Conservation (phyloP, 78 protist species). For the Parvularia atlantis region DNA sequence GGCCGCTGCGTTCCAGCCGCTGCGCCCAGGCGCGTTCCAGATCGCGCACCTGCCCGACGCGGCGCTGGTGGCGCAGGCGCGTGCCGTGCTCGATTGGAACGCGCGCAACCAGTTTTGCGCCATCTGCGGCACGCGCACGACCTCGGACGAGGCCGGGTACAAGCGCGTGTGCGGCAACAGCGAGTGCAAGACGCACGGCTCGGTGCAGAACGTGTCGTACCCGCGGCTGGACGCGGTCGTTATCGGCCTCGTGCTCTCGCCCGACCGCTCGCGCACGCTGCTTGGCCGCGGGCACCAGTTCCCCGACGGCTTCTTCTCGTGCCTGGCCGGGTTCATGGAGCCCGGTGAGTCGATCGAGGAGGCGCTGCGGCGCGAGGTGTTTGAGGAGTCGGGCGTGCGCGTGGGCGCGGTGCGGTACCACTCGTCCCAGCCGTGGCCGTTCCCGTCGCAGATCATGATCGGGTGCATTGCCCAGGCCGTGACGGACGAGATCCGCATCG, state of each 20-base stretch:
- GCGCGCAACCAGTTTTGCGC: neutral
- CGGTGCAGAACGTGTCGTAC: too few relatives aligned
- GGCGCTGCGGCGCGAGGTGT: slow-evolving; percentile 19
- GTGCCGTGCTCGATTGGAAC: slow-evolving; percentile 2
- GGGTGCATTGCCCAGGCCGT: slow-evolving; percentile 22
- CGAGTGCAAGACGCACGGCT: neutral
- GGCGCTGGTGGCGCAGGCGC: neutral
- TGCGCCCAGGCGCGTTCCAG: neutral
- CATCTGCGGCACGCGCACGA: neutral
- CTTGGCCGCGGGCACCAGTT: slow-evolving; percentile 16
- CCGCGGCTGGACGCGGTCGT: slow-evolving; percentile 30
- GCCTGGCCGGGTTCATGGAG: slow-evolving; percentile 46
- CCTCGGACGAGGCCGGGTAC: neutral
- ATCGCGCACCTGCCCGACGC: neutral
- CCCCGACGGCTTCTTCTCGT: slow-evolving; percentile 16
- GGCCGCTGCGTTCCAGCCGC: neutral
- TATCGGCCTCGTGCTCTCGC: slow-evolving; percentile 7
- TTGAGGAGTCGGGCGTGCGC: slow-evolving; percentile 21
- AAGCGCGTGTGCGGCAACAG: neutral
- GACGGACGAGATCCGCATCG: neutral
- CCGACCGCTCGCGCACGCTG: neutral
- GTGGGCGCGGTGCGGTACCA: slow-evolving; percentile 5
- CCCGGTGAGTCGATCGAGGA: slow-evolving; percentile 41
- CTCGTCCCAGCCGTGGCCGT: slow-evolving; percentile 42
- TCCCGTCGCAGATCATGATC: slow-evolving; percentile 37